Base-by-base conservation (phyloP, 2,329 filamentous ascomycete genomes). In the Zymoseptoria crescenta region DNA sequence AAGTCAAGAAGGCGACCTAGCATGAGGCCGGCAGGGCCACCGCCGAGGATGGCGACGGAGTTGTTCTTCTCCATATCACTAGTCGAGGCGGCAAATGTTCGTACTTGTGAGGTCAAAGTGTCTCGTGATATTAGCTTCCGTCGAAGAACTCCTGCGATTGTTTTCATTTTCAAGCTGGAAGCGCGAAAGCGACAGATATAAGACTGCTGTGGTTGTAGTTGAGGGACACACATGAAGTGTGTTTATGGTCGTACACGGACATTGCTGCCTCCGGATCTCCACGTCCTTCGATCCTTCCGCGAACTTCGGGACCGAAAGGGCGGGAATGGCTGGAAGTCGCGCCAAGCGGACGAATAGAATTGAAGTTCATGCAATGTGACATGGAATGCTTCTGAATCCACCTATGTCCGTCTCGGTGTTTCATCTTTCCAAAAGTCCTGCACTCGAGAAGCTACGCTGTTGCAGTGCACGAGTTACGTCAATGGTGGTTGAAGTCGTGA, bases 31-130 rank as follows among this genome's bases (percentile, higher is more conserved):
- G 60, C 60, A 20, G 71, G 71, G 5, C 71, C 71, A 10, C 67
- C 70, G 52, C 71, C 71, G 8, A 73, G 59, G 48, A 73, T 72
- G n/a, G 69, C 70, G 54, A 72, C 68, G 53, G 64, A 57, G 54
- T 64, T 64, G 13, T 3, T 2, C 3, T n/a, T 52, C 13, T 51
- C 6, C 35, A 45, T 45, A 13, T 5, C 16, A 16, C 35, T 45
- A 7, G 35, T n/a, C 16, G 35, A 45, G 16, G 13, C 4, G 16
- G 35, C 16, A 13, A 6, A 45, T 2, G 35, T 6, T 13, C n/a
- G 35, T 45, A 45, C 16, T n/a, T 45, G 35, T n/a, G 35, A 45
- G 13, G 35, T 45, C 35, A n/a, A 45, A 16, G 35, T 45, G 16
- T 45, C n/a, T 45, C n/a, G 35, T 45, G 35, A 10, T n/a, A 45